Conservation (phyloP, 2,329 filamentous ascomycete species). For the Huntiella abstrusa region DNA sequence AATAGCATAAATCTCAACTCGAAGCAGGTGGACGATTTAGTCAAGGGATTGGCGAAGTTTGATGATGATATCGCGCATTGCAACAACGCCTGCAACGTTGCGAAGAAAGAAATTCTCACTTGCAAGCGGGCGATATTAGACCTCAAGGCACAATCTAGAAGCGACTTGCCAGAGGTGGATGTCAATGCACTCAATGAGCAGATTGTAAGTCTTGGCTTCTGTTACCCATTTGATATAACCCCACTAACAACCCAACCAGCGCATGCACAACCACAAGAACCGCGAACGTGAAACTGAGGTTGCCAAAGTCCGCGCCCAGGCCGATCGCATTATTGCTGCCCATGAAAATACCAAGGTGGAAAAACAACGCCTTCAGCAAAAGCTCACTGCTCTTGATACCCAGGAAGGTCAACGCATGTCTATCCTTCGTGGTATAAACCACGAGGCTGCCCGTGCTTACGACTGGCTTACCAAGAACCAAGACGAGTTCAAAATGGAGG, state of each 20-base stretch:
- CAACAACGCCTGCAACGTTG: slow-evolving; percentile 15
- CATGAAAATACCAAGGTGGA: background rate
- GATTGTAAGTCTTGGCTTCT: slow-evolving; percentile 34
- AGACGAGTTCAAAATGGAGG: slow-evolving; percentile 49
- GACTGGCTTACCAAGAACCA: slow-evolving; percentile 63
- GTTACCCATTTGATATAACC: background rate
- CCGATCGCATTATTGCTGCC: slow-evolving; percentile 20
- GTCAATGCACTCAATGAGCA: slow-evolving; percentile 49
- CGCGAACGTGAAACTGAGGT: slow-evolving; percentile 33
- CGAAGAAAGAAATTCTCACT: slow-evolving; percentile 9
- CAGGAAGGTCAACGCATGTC: slow-evolving; percentile 54
- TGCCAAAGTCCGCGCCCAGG: slow-evolving; percentile 24
- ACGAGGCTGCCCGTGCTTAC: slow-evolving; percentile 53
- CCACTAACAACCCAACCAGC: slow-evolving; percentile 15
- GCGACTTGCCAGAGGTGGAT: slow-evolving; percentile 49
- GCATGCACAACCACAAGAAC: slow-evolving; percentile 26
- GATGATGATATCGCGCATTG: slow-evolving; percentile 15
- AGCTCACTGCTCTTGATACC: slow-evolving; percentile 46
- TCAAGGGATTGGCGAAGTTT: slow-evolving; percentile 8
- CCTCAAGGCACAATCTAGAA: slow-evolving; percentile 35
- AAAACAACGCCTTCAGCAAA: slow-evolving; percentile 21
- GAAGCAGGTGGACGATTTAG: background rate
- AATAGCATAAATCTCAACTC: background rate
- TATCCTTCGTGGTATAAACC: slow-evolving; percentile 40
- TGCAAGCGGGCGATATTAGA: slow-evolving; percentile 20